Evolutionary conservation across 2,329 filamentous ascomycete genomes (phyloP).

Genomic region (Orbilia ellipsospora): DNA sequence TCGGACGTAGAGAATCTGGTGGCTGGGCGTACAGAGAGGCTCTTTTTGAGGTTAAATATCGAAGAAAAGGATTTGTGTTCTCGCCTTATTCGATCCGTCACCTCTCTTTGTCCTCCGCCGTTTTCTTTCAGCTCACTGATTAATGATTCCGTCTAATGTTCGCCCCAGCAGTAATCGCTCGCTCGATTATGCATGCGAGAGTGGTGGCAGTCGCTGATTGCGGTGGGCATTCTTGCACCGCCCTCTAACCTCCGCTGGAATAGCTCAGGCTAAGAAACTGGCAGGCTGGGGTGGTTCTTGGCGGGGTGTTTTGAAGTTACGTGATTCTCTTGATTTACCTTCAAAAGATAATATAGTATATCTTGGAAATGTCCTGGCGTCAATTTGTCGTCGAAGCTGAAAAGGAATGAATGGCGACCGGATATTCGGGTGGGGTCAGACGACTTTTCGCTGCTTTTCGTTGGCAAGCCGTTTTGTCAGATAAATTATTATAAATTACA

Average conservation of each 20-base stretch:
- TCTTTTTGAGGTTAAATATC: neutral
- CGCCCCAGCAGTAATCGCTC: too few relatives aligned
- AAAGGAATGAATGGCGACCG: slow-evolving; percentile 1
- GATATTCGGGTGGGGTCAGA: slow-evolving; percentile 34
- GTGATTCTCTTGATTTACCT: too few relatives aligned
- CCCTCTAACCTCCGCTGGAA: slow-evolving; percentile 2
- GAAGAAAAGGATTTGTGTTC: slow-evolving; percentile 10
- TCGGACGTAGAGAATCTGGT: neutral
- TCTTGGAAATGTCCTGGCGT: slow-evolving; percentile 47
- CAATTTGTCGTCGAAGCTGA: neutral
- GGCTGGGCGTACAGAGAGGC: too few relatives aligned
- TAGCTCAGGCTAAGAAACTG: slow-evolving; percentile 28
- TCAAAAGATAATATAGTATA: slow-evolving; percentile 7
- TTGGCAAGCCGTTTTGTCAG: neutral
- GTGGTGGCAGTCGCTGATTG: neutral
- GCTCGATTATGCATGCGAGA: too few relatives aligned
- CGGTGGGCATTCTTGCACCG: slow-evolving; percentile 11
- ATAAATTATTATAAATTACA: too few relatives aligned
- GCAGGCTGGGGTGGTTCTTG: slow-evolving; percentile 35
- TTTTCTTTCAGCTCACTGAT: slow-evolving; percentile 21
- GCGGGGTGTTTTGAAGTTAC: slow-evolving; percentile 9
- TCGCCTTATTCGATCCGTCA: slow-evolving; percentile 5
- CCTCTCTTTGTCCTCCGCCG: too few relatives aligned
- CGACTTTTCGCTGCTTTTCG: slow-evolving; percentile 29
- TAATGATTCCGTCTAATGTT: neutral